These are phyloP conservation scores for Macadamia integrifolia DNA, from an alignment of 164 flowering plant genomes.

Conservation along the genomic window DNA sequence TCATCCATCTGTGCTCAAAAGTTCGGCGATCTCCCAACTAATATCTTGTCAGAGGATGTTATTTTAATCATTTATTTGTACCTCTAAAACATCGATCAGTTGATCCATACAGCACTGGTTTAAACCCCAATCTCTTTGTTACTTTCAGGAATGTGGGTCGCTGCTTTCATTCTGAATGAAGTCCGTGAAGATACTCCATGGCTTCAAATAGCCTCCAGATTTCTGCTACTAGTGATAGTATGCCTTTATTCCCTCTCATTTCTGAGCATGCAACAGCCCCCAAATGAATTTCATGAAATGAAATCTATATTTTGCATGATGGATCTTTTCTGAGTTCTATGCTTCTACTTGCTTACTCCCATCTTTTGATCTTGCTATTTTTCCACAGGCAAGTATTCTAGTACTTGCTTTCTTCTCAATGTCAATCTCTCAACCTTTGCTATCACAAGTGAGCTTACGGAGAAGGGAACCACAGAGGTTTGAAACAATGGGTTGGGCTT, in stretches of 20 bases:
- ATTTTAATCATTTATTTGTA: background rate
- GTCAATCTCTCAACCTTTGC: slow-evolving; percentile 74
- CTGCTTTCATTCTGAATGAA: slow-evolving; percentile 62
- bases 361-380: slow-evolving; percentile 11
- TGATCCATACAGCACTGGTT: background rate
- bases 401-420: slow-evolving; percentile 65
- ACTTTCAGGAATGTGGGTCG: slow-evolving; percentile 59
- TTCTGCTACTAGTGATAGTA: slow-evolving; percentile 53
- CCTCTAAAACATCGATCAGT: background rate
- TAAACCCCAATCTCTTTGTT: slow-evolving; percentile 7
- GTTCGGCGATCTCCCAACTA: background rate
- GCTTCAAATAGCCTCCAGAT: slow-evolving; percentile 76
- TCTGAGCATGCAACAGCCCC: background rate
- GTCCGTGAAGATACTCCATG: slow-evolving; percentile 47
- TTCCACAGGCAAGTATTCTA: slow-evolving; percentile 60
- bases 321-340: background rate
- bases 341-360: slow-evolving; percentile 6
- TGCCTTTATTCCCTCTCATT: background rate
- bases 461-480: slow-evolving; percentile 39
- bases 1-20: background rate
- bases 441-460: slow-evolving; percentile 75
- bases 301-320: background rate
- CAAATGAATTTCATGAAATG: background rate
- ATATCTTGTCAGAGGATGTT: background rate
- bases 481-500: slow-evolving; percentile 66